Base-by-base conservation (phyloP, 1,284 basidiomycete genomes). In the Farysia itapuensis region DNA sequence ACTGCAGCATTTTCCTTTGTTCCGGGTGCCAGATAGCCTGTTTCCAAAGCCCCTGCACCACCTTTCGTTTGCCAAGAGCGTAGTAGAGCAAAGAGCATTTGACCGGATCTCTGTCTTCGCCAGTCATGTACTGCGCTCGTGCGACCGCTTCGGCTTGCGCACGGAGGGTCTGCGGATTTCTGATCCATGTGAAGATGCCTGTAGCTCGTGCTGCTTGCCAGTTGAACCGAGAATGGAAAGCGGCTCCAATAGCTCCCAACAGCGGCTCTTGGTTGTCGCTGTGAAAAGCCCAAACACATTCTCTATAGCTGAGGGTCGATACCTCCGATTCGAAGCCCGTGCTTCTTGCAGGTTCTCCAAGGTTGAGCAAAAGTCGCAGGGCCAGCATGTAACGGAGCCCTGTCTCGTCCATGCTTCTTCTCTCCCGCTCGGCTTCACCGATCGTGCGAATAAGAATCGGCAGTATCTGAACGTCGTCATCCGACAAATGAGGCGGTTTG, bases 11-110 rank as follows among this genome's bases (percentile, higher is more conserved):
- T 50, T 86, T 76, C 5, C 81, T 72, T 70, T 95, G 90, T 65
- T 98, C 95, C 53, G 85, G 88, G 70, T 98, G 93, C 82, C 92
- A 94, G 3, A 85, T 84, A 0, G 93, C 90, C 74, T 97, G 94
- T 60, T 89, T 84, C 95, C 95, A 99, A 4, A 98, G 81, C 1
- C 91, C 90, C 61, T 90, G 88, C 0, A 98, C 90, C 13, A 96
- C 83, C 73, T 90, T 90, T 42, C 84, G 83, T 75, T 97, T 97
- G 29, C 90, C 88, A 2, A 98, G 80, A 2, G 95, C 92, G 67
- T 96, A 95, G 78, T 97, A 99, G 77, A 90, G 88, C 26, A 99
- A 80, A 14, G 90, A 92, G 71, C 91, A 93, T 9, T 83, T 79
- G 5, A 87, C 88, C 2, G 95, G 95, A 78, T 99, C 91, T 13